Percentiles rank a stretch among this genome's conserved stretches.
These are phyloP conservation scores for Cystobasidium pallidum DNA, from an alignment of 1,284 basidiomycete species.

Conservation along the genomic window DNA sequence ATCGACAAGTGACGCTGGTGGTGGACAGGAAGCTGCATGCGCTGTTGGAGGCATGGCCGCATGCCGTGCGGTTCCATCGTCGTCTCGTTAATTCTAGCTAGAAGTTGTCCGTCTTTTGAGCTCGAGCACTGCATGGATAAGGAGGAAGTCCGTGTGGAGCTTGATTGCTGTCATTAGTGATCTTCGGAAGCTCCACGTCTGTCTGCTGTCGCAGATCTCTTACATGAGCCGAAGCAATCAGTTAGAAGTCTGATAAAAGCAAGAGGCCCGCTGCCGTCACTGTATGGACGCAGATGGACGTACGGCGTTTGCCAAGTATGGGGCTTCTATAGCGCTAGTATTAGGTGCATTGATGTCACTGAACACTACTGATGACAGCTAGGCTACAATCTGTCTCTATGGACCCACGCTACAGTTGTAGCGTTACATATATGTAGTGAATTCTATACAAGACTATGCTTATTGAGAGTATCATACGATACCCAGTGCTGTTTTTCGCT, in stretches of 20 bases:
- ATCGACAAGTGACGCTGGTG: too few relatives aligned
- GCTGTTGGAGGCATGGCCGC: too few relatives aligned
- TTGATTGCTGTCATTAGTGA: not conserved
- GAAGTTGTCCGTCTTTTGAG: not conserved
- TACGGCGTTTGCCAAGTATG: not conserved
- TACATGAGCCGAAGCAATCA: not conserved
- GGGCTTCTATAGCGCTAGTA: not conserved
- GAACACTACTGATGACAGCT: not conserved
- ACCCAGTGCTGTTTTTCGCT: slow-evolving; percentile 37
- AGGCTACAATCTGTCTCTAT: not conserved
- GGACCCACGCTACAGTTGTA: too few relatives aligned
- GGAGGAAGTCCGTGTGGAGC: too few relatives aligned
- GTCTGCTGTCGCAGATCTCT: not conserved
- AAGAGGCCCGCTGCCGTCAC: not conserved
- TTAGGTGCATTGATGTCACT: not conserved
- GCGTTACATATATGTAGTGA: too few relatives aligned
- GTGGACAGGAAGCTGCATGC: too few relatives aligned
- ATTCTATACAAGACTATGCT: too few relatives aligned
- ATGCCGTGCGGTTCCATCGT: not conserved
- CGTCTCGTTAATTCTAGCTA: not conserved
- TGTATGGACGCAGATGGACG: too few relatives aligned
- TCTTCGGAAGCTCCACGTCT: not conserved
- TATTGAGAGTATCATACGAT: slow-evolving; percentile 25
- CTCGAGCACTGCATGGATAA: too few relatives aligned
- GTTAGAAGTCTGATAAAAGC: not conserved